Evolutionary conservation across 1,284 basidiomycete species (phyloP), one percentile per base, ranked within the genome.

Genomic region (Mycena citricolor): DNA sequence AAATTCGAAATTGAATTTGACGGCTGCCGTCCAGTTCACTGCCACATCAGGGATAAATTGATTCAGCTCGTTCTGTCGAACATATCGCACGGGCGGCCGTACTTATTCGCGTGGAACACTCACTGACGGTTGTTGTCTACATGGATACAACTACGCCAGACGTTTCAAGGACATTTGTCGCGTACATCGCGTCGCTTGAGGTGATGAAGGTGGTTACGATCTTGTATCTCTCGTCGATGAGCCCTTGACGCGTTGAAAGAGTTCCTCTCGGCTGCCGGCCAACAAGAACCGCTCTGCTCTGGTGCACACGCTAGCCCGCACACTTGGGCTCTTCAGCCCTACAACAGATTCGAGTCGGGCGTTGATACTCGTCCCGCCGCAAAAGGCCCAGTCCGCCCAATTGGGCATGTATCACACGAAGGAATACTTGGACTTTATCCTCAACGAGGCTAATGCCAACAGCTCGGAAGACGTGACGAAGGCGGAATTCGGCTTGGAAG

Each of bases 251-350:
- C n/a, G n/a, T 49, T 19, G 61, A 60, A 51, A 79, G 82, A 68
- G 71, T 44, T 86, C 82, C 2, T 86, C 85, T 16, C 68, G 78
- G 4, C 74, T 95, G 1, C 94, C 93, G 0, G 89, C 90, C 1
- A 95, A 97, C 61, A 70, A 62, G 39, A 83, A 84, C 12, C 76
- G 94, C n/a, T 93, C 92, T 0, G 61, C 79, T 0, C 61, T 91
- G 5, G 89, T 94, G 2, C 91, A 97, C 58, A 77, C 80, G 2
- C 72, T 95, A 10, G 68, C 83, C 40, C 70, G 70, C 22, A 65
- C 79, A 0, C 71, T 85, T 30, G 79, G 75, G 0, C 66, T 91
- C 2, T 64, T 87, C 28, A 56, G 61, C 16, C 39, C 61, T 11
- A 55, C 54, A 16, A 12, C 4, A 21, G 12, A 10, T 24, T 13